Conservation (phyloP, 176 grass and related monocot genomes). For the Aegilops umbellulata region DNA sequence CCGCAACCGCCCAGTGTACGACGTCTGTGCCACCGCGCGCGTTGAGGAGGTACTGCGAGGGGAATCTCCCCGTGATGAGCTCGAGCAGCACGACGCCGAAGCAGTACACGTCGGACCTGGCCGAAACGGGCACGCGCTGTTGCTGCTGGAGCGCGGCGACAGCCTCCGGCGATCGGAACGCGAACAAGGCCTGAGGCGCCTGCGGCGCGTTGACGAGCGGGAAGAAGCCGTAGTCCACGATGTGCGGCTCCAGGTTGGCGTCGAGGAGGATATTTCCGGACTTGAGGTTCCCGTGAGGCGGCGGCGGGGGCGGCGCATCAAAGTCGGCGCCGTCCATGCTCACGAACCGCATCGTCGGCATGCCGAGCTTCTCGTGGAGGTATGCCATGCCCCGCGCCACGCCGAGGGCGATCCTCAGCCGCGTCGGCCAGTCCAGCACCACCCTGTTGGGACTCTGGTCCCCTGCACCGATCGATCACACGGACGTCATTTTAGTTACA, state of each 20-base stretch:
- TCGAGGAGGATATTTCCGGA: slow-evolving; percentile 72
- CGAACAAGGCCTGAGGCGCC: slow-evolving; percentile 57
- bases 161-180: slow-evolving; percentile 62
- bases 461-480: slow-evolving; percentile 19
- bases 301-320: slow-evolving; percentile 45
- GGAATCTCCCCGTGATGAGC: slow-evolving; percentile 59
- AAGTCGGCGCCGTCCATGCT: slow-evolving; percentile 51
- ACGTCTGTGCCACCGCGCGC: slow-evolving; percentile 62
- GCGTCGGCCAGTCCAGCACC: slow-evolving; percentile 43
- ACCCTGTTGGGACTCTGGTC: slow-evolving; percentile 45
- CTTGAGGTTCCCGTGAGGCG: slow-evolving; percentile 75
- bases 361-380: slow-evolving; percentile 51
- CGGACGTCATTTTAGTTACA: not conserved
- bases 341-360: slow-evolving; percentile 8
- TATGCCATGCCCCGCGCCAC: slow-evolving; percentile 54
- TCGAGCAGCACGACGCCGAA: slow-evolving; percentile 70
- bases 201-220: slow-evolving; percentile 48
- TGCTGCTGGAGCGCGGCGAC: slow-evolving; percentile 6
- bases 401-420: slow-evolving; percentile 49
- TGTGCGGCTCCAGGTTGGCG: slow-evolving; percentile 37
- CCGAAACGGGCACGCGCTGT: slow-evolving; percentile 19
- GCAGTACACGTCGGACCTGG: slow-evolving; percentile 75
- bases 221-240: slow-evolving; percentile 61
- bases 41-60: slow-evolving; percentile 61
- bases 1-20: slow-evolving; percentile 51